phyloP scores from a whole-genome alignment of 371 early-diverging fungal species.

The Umbelopsis sp. region DNA sequence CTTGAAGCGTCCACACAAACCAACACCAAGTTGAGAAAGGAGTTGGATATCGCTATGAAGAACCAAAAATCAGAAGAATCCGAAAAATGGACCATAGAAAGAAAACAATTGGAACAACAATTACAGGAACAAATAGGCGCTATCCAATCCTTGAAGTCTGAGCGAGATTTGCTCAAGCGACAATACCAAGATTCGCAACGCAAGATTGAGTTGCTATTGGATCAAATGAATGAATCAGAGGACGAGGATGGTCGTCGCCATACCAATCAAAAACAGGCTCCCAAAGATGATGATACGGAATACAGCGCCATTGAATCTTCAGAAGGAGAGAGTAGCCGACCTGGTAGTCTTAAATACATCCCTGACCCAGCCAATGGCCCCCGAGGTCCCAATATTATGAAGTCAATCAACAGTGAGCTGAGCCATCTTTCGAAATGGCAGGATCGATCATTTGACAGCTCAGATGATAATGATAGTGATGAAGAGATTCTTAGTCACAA shows the following conservation, averaged over 20 bases:
- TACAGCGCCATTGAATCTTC: conserved; percentile 14
- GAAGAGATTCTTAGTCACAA: background rate
- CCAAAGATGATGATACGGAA: conserved; percentile 6
- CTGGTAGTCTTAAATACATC: background rate
- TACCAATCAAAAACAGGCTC: background rate
- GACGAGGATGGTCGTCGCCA: background rate
- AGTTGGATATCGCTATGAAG: conserved; percentile 4
- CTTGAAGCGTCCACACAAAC: background rate
- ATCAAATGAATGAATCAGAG: conserved; percentile 14
- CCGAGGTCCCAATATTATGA: conserved; percentile 46
- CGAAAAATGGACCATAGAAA: conserved; percentile 6
- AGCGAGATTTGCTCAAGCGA: background rate
- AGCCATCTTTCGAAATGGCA: background rate
- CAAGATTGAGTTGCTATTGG: conserved; percentile 7
- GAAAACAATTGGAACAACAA: background rate
- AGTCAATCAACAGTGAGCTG: conserved; percentile 63
- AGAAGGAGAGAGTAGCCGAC: background rate
- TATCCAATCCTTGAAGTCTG: conserved; percentile 4
- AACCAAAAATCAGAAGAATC: conserved; percentile 11
- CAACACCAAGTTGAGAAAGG: conserved; percentile 8
- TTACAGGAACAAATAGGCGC: background rate
- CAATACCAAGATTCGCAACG: conserved; percentile 15
- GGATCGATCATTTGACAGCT: conserved; percentile 9
- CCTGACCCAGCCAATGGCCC: background rate
- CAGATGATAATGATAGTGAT: conserved; percentile 9